phyloP scores from a whole-genome alignment of 805 yeast species.

The Ogataea populi-albae region DNA sequence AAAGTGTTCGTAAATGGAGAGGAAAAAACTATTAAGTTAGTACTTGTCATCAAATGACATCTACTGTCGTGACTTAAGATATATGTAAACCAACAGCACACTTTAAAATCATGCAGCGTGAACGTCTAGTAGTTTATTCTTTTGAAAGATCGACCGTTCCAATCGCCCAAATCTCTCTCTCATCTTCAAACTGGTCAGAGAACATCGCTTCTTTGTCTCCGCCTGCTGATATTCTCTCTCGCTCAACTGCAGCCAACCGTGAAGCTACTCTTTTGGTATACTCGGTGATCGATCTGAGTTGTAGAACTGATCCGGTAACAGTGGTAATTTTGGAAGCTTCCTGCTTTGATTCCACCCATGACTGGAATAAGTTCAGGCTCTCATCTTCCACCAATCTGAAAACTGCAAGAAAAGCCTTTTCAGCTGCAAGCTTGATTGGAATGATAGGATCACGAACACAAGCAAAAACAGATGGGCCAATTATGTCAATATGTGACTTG shows the following conservation, averaged over 20 bases:
- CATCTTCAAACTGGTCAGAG: constrained; percentile 84
- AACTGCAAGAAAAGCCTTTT: constrained; percentile 75
- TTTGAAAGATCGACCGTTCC: constrained; percentile 57
- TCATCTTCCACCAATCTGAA: constrained; percentile 72
- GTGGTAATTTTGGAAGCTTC: constrained; percentile 37
- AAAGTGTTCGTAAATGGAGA: too few species aligned
- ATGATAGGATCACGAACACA: constrained; percentile 85
- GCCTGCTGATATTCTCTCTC: constrained; percentile 85
- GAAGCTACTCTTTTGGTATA: constrained; percentile 88
- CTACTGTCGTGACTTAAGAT: too few species aligned
- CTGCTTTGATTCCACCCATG: constrained; percentile 56
- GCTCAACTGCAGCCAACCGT: constrained; percentile 80
- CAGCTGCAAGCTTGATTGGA: constrained; percentile 93
- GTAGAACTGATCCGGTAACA: constrained; percentile 46
- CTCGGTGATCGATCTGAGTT: constrained; percentile 76
- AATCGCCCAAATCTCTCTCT: constrained; percentile 82
- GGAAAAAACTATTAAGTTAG: too few species aligned
- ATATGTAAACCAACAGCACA: too few species aligned
- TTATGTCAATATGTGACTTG: constrained; percentile 47
- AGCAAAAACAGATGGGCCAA: constrained; percentile 74
- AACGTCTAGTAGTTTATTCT: too few species aligned
- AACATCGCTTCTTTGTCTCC: constrained; percentile 85
- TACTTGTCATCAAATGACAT: too few species aligned
- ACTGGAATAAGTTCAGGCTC: constrained; percentile 47
- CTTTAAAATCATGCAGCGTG: too few species aligned